Conservation (phyloP, 2,329 filamentous ascomycete species). For the Fusarium sp. region DNA sequence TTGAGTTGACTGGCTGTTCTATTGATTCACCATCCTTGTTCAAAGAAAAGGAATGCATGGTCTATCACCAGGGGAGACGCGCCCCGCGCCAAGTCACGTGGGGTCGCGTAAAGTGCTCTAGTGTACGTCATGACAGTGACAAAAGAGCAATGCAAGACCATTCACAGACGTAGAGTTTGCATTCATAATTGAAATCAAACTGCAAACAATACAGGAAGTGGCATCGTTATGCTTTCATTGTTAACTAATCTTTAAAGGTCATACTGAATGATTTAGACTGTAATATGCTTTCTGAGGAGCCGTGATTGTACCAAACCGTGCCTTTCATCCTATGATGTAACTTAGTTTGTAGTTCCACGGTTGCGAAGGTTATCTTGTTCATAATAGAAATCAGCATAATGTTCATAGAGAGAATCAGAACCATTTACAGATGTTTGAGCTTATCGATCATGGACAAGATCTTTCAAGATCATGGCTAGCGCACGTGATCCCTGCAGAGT, state of each 20-base stretch:
- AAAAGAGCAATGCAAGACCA: not conserved
- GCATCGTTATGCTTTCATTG: not conserved
- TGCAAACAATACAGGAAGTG: not conserved
- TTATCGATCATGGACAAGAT: not conserved
- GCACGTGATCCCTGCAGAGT: slow-evolving; percentile 25
- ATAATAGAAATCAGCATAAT: not conserved
- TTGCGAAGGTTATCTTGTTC: not conserved
- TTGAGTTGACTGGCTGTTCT: slow-evolving; percentile 2
- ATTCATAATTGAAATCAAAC: not conserved
- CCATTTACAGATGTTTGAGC: not conserved
- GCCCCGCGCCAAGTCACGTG: slow-evolving; percentile 53
- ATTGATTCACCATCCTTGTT: slow-evolving; percentile 3
- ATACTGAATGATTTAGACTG: too few species aligned
- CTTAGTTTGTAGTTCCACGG: not conserved
- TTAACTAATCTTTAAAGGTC: not conserved
- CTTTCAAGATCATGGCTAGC: not conserved
- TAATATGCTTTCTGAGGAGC: not conserved
- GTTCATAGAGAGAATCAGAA: not conserved
- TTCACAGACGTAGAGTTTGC: not conserved
- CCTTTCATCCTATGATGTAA: not conserved
- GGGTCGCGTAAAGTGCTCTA: slow-evolving; percentile 50
- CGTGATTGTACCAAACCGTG: not conserved
- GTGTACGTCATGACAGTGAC: slow-evolving; percentile 16
- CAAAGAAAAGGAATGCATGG: slow-evolving; percentile 38
- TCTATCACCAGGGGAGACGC: slow-evolving; percentile 42